phyloP scores from a whole-genome alignment of 2,329 filamentous ascomycete genomes.

The Zymoseptoria pseudotritici region DNA sequence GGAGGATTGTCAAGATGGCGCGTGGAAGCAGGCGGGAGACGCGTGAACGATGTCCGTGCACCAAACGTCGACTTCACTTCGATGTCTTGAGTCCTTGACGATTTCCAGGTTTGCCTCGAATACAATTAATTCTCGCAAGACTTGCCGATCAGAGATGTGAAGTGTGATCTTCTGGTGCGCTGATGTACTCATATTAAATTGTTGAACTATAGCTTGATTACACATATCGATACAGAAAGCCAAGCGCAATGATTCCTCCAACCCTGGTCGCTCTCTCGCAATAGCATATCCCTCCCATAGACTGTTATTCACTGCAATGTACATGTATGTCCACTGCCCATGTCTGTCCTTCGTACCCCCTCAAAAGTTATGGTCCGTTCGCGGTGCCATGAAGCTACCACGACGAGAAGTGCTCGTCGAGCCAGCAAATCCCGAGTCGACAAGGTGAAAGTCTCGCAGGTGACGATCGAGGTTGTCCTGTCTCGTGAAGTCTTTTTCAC shows the following conservation, averaged over 20 bases:
- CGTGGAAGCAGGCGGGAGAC: background rate
- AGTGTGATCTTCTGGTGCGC: too few relatives aligned
- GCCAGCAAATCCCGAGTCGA: constrained; percentile 3
- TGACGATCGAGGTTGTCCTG: constrained; percentile 4
- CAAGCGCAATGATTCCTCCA: background rate
- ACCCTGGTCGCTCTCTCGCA: background rate
- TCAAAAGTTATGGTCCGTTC: too few relatives aligned
- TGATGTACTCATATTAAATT: too few relatives aligned
- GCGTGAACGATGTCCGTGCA: too few relatives aligned
- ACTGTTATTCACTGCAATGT: background rate
- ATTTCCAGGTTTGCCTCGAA: too few relatives aligned
- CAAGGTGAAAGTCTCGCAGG: background rate
- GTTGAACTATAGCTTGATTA: too few relatives aligned
- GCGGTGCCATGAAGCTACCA: background rate
- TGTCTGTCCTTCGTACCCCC: too few relatives aligned
- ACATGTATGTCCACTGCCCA: background rate
- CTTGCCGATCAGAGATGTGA: too few relatives aligned
- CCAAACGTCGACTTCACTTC: too few relatives aligned
- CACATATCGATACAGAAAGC: too few relatives aligned
- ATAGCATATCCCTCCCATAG: background rate
- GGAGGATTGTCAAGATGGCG: background rate
- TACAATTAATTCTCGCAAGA: too few relatives aligned
- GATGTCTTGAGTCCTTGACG: too few relatives aligned
- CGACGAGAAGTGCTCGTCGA: constrained; percentile 4
- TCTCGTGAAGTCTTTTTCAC: constrained; percentile 2